phyloP scores from a whole-genome alignment of 495 filamentous ascomycete genomes.

The Podospora pseudopauciseta region DNA sequence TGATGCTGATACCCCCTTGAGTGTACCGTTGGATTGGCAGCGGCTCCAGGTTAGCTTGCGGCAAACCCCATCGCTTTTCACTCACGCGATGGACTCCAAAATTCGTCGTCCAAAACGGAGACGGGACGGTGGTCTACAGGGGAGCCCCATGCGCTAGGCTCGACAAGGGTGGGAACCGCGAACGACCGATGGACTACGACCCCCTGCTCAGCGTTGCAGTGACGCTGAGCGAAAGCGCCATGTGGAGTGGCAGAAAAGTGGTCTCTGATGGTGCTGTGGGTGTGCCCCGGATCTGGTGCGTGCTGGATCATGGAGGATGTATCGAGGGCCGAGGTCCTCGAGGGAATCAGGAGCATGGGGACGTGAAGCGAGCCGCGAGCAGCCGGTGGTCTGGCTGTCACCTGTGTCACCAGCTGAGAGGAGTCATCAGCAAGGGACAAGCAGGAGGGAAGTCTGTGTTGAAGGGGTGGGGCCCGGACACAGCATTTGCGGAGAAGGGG shows the following conservation, averaged over 20 bases:
- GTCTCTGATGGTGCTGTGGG: conserved; percentile 16
- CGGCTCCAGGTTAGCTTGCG: background rate
- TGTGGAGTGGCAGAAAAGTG: conserved; percentile 25
- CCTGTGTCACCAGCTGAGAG: background rate
- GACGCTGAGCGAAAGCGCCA: conserved; percentile 10
- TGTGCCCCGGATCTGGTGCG: background rate
- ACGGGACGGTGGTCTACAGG: conserved; percentile 15
- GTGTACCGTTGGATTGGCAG: background rate
- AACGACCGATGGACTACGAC: background rate
- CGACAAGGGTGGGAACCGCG: background rate
- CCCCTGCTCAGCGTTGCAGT: conserved; percentile 25
- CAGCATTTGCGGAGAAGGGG: conserved; percentile 12
- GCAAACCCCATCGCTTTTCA: background rate
- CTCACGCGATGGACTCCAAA: background rate
- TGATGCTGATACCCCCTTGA: background rate
- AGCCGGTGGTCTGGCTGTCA: background rate
- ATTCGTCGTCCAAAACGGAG: conserved; percentile 11
- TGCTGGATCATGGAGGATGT: background rate
- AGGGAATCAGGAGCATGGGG: conserved; percentile 1
- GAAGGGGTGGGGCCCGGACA: background rate
- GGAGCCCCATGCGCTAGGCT: conserved; percentile 10
- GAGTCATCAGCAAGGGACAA: background rate
- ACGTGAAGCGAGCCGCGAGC: conserved; percentile 10
- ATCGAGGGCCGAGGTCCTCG: conserved; percentile 3
- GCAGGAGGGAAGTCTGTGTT: background rate